phyloP scores from a whole-genome alignment of 2,329 filamentous ascomycete species.

The Alternaria ethzedia region DNA sequence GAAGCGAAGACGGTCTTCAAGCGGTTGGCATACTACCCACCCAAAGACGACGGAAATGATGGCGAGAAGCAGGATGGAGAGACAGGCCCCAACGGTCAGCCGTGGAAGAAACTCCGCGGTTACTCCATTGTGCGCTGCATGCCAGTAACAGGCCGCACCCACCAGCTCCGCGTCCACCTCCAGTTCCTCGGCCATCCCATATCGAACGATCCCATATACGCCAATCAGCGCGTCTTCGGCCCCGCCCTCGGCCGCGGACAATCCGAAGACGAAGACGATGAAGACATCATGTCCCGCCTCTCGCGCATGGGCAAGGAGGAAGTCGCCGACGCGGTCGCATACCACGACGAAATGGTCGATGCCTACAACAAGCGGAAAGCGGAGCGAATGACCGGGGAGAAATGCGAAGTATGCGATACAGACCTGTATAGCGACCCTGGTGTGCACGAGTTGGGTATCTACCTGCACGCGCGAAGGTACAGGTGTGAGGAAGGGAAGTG shows the following conservation, averaged over 20 bases:
- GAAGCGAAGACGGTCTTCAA: constrained; percentile 90
- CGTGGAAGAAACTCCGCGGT: constrained; percentile 67
- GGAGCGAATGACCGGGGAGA: constrained; percentile 88
- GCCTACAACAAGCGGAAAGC: constrained; percentile 88
- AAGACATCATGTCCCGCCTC: constrained; percentile 86
- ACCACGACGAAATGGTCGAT: constrained; percentile 92
- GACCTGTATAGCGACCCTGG: constrained; percentile 93
- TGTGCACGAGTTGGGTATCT: constrained; percentile 86
- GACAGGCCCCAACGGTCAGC: constrained; percentile 43
- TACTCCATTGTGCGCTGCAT: constrained; percentile 96
- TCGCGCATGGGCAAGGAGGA: constrained; percentile 94
- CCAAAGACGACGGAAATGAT: constrained; percentile 42
- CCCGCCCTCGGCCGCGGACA: constrained; percentile 74
- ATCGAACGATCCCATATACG: constrained; percentile 96
- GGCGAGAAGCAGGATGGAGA: constrained; percentile 23
- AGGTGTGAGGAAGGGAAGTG: constrained; percentile 82
- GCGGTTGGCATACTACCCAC: constrained; percentile 87
- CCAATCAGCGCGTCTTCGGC: constrained; percentile 91
- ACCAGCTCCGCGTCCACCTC: constrained; percentile 92
- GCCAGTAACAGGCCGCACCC: constrained; percentile 90
- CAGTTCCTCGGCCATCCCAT: constrained; percentile 96
- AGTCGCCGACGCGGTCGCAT: constrained; percentile 85
- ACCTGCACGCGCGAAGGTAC: constrained; percentile 90
- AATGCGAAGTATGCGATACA: constrained; percentile 82
- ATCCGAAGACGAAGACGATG: constrained; percentile 74